Percentiles rank a stretch among this genome's conserved stretches.
Conservation (phyloP, 306 rosid genomes). For the Canavalia ensiformis region DNA sequence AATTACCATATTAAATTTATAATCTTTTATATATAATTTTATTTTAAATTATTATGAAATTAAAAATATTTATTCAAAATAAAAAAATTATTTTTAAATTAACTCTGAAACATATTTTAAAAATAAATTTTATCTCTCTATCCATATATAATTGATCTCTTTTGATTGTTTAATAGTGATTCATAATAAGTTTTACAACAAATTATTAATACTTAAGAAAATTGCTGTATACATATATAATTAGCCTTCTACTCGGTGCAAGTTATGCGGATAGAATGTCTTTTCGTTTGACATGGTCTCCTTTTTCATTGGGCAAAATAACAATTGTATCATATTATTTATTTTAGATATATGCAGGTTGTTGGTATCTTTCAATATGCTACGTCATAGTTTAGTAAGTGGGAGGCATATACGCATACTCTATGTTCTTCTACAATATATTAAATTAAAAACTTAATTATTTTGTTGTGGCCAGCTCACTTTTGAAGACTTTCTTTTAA, state of each 20-base stretch:
- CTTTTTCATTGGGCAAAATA: background rate
- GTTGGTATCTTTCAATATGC: too few relatives aligned
- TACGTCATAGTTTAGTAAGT: too few relatives aligned
- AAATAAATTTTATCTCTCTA: too few relatives aligned
- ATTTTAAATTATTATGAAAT: too few relatives aligned
- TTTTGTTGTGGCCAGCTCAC: background rate
- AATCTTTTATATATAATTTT: too few relatives aligned
- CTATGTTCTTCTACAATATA: too few relatives aligned
- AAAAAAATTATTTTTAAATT: too few relatives aligned
- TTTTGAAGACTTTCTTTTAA: background rate
- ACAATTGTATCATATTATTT: background rate
- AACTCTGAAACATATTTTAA: too few relatives aligned
- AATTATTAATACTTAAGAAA: background rate
- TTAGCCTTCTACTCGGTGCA: background rate
- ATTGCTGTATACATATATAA: background rate
- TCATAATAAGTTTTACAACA: background rate
- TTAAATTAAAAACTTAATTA: background rate
- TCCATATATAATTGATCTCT: too few relatives aligned
- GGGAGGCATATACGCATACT: too few relatives aligned
- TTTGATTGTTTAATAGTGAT: background rate
- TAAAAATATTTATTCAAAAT: too few relatives aligned
- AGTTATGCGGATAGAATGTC: background rate
- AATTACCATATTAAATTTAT: too few relatives aligned
- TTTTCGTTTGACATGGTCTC: constrained; percentile 1
- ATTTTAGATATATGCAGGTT: background rate